A percentile compares a stretch with the other conserved stretches of the same genome.
Conservation (phyloP, 192 early-diverging fungal species). For the Coemansia sp. region DNA sequence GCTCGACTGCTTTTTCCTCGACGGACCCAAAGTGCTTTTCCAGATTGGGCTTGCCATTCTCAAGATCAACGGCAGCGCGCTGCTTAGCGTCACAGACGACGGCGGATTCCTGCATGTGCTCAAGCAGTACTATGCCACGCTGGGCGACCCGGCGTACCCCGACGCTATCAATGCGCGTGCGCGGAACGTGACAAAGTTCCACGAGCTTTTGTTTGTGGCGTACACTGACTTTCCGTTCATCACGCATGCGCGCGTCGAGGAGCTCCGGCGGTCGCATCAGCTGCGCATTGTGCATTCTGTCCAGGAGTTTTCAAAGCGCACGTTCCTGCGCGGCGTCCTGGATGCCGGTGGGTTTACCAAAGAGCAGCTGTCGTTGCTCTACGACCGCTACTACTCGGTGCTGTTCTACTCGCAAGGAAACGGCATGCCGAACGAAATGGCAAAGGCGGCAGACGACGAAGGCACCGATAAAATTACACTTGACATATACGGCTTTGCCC, state of each 20-base stretch:
- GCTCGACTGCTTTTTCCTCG: constrained; percentile 96
- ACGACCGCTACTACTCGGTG: constrained; percentile 84
- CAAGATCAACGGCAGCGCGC: constrained; percentile 84
- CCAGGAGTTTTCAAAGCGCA: constrained; percentile 89
- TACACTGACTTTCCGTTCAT: constrained; percentile 88
- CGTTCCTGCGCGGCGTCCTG: constrained; percentile 76
- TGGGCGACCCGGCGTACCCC: constrained; percentile 74
- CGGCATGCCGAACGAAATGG: not conserved
- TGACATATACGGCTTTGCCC: constrained; percentile 70
- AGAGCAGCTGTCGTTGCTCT: constrained; percentile 83
- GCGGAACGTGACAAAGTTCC: constrained; percentile 74
- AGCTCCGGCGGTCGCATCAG: constrained; percentile 80
- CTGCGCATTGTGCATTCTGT: constrained; percentile 90
- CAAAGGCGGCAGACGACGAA: constrained; percentile 13
- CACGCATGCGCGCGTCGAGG: constrained; percentile 69
- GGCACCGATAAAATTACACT: constrained; percentile 48
- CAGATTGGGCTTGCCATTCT: constrained; percentile 88
- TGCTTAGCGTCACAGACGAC: constrained; percentile 68
- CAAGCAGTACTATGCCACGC: constrained; percentile 79
- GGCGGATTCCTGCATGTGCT: constrained; percentile 78
- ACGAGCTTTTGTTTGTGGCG: constrained; percentile 85
- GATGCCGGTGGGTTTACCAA: constrained; percentile 76
- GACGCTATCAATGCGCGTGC: constrained; percentile 56
- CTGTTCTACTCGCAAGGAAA: constrained; percentile 57
- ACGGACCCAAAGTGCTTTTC: constrained; percentile 94